Conservation (phyloP, 2,329 filamentous ascomycete species). For the Stemphylium lycopersici region DNA sequence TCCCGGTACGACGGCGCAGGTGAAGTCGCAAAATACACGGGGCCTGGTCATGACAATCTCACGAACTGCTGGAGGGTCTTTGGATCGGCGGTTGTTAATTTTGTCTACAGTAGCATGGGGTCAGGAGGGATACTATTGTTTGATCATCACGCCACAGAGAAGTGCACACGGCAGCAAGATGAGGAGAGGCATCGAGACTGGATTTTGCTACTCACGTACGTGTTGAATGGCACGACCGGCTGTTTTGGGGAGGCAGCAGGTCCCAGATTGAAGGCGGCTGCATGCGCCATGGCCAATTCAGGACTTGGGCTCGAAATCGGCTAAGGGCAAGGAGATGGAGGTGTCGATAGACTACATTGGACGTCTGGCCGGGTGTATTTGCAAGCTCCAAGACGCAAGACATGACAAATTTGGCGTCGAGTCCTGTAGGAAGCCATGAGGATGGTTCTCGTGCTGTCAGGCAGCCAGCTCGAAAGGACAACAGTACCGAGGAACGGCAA, state of each 20-base stretch:
- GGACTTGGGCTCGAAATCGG: slow-evolving; percentile 3
- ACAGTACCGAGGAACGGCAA: not conserved
- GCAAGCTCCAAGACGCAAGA: not conserved
- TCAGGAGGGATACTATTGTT: not conserved
- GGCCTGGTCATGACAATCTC: slow-evolving; percentile 4
- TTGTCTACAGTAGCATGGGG: slow-evolving; percentile 5
- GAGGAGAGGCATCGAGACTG: not conserved
- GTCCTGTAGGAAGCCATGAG: not conserved
- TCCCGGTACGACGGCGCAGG: slow-evolving; percentile 1
- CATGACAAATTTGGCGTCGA: no score
- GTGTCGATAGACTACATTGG: not conserved
- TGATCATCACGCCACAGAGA: not conserved
- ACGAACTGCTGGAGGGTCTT: slow-evolving; percentile 20
- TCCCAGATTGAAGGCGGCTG: slow-evolving; percentile 5
- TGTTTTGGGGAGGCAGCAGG: slow-evolving; percentile 4
- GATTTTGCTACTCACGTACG: not conserved
- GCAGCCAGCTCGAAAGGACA: slow-evolving; percentile 5
- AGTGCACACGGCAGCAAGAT: not conserved
- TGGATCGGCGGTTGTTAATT: slow-evolving; percentile 10
- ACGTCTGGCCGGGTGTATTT: not conserved
- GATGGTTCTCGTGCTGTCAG: not conserved
- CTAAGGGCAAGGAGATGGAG: slow-evolving; percentile 9
- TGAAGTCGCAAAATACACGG: not conserved
- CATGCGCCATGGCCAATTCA: not conserved
- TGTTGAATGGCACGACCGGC: slow-evolving; percentile 2